A percentile compares a stretch with the other conserved stretches of the same genome.
Evolutionary conservation across 2,329 filamentous ascomycete species (phyloP).

Genomic region (Podosphaera xanthii): DNA sequence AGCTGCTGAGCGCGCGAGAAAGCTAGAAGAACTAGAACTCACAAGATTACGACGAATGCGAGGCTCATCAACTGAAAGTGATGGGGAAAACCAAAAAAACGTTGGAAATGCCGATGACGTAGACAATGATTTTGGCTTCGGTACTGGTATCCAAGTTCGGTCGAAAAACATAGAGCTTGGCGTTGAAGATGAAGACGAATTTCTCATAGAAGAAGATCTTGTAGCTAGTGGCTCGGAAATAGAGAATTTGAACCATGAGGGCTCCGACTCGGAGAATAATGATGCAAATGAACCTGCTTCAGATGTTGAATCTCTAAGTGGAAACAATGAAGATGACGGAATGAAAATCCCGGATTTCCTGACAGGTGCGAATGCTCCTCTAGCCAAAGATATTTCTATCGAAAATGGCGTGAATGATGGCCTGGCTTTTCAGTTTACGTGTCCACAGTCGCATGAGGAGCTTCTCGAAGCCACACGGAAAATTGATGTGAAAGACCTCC

Average conservation of each 20-base stretch:
- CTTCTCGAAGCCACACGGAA: slow-evolving; percentile 41
- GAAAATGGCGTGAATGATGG: slow-evolving; percentile 22
- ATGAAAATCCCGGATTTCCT: slow-evolving; percentile 32
- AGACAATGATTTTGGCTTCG: slow-evolving; percentile 36
- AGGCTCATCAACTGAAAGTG: slow-evolving; percentile 49
- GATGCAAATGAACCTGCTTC: slow-evolving; percentile 16
- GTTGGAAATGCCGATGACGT: slow-evolving; percentile 17
- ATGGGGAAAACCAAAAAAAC: slow-evolving; percentile 31
- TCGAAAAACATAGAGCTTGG: slow-evolving; percentile 30
- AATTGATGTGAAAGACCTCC: slow-evolving; percentile 40
- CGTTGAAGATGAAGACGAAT: slow-evolving; percentile 87
- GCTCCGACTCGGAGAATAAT: slow-evolving; percentile 11
- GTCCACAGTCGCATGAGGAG: slow-evolving; percentile 56
- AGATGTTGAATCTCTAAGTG: slow-evolving; percentile 52
- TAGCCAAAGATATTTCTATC: slow-evolving; percentile 19
- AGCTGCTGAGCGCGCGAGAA: slow-evolving; percentile 51
- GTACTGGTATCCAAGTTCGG: slow-evolving; percentile 31
- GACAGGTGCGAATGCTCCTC: slow-evolving; percentile 21
- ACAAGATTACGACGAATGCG: slow-evolving; percentile 70
- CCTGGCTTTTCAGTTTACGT: slow-evolving; percentile 67
- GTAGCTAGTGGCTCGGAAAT: slow-evolving; percentile 58
- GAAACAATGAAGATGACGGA: slow-evolving; percentile 32
- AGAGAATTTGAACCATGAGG: slow-evolving; percentile 24
- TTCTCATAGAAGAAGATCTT: slow-evolving; percentile 71
- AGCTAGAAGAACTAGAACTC: slow-evolving; percentile 60